These are phyloP conservation scores for Phlebiopsis gigantea DNA, from an alignment of 768 basidiomycete genomes.

Conservation along the genomic window DNA sequence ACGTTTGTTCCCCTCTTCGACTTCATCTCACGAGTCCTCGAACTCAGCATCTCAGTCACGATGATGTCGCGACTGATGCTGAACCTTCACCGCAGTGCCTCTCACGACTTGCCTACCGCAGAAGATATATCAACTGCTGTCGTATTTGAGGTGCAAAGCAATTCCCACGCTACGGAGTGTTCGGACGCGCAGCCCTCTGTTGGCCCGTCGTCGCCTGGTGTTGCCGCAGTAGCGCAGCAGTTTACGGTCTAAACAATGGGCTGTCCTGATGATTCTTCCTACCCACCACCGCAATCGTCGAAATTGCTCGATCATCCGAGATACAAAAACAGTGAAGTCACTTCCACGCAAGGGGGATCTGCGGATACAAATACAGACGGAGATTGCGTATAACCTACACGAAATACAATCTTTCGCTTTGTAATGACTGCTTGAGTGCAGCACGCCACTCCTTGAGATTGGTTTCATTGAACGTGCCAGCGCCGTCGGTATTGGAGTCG, in stretches of 20 bases:
- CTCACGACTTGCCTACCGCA: neutral
- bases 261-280: neutral
- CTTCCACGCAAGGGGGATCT: neutral
- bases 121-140: neutral
- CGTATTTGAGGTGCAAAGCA: too few species aligned
- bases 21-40: too few species aligned
- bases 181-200: too few species aligned
- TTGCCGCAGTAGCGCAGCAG: too few species aligned
- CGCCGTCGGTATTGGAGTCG: neutral
- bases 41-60: conserved; percentile 7
- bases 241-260: too few species aligned
- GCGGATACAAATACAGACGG: neutral
- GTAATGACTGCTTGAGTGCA: neutral
- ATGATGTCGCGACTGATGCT: conserved; percentile 14
- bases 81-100: conserved; percentile 3
- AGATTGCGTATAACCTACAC: neutral
- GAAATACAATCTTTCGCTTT: conserved; percentile 7
- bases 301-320: neutral
- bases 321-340: neutral
- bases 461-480: neutral
- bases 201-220: too few species aligned
- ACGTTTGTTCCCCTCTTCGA: too few species aligned
- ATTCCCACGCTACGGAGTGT: too few species aligned
- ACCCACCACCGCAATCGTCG: neutral
- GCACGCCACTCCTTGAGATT: neutral